Evolutionary conservation across 306 rosid genomes (phyloP).

Genomic region (Pyrus pyrifolia): DNA sequence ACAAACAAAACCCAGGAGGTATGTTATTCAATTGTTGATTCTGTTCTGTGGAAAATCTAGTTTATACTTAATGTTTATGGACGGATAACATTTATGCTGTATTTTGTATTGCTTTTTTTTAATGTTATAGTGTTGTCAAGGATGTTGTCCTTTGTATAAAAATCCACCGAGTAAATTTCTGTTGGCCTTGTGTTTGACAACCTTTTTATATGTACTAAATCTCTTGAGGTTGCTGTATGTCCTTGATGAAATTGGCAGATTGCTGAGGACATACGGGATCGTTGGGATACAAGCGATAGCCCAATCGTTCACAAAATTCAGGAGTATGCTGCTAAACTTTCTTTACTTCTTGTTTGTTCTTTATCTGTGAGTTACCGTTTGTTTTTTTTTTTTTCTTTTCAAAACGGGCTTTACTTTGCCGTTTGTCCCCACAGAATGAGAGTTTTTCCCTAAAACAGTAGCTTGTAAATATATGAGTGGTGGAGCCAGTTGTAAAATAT

Average conservation of each 20-base stretch:
- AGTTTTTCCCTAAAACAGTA: not conserved
- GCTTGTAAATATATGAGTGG: conserved; percentile 3
- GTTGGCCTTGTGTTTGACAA: not conserved
- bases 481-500: not conserved
- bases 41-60: not conserved
- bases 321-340: conserved; percentile 42
- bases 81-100: not conserved
- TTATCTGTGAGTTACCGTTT: not conserved
- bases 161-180: not conserved
- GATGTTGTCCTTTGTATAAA: not conserved
- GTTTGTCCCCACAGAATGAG: not conserved
- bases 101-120: not conserved
- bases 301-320: conserved; percentile 79
- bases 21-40: conserved; percentile 18
- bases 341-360: conserved; percentile 2
- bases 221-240: conserved; percentile 10
- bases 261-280: conserved; percentile 74
- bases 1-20: conserved; percentile 79
- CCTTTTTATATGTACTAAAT: not conserved
- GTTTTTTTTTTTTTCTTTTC: not conserved
- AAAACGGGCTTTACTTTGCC: not conserved
- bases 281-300: conserved; percentile 70
- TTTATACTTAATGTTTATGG: not conserved
- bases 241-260: conserved; percentile 54
- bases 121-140: not conserved